phyloP scores from a whole-genome alignment of 2,329 filamentous ascomycete species.

The Ramularia endophylla region DNA sequence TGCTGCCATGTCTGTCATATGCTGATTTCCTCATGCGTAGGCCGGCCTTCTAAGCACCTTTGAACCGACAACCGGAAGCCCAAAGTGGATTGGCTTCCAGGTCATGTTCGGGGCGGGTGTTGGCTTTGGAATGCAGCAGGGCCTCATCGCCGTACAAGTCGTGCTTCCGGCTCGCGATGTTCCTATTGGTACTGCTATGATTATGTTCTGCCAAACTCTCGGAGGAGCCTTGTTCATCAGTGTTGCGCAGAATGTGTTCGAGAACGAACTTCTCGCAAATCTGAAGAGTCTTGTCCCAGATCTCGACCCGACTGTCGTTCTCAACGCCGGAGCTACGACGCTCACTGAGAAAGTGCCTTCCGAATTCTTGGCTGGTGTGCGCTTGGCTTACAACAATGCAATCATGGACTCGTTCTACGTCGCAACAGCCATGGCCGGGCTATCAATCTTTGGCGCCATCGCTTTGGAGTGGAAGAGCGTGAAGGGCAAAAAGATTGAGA shows the following conservation, averaged over 20 bases:
- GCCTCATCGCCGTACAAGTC: slow-evolving; percentile 42
- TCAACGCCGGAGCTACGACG: slow-evolving; percentile 51
- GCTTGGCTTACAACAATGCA: slow-evolving; percentile 58
- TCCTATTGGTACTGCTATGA: slow-evolving; percentile 43
- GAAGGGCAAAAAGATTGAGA: slow-evolving; percentile 46
- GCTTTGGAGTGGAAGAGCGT: slow-evolving; percentile 61
- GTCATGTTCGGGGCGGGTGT: slow-evolving; percentile 35
- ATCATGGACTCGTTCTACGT: slow-evolving; percentile 57
- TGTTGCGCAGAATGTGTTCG: slow-evolving; percentile 47
- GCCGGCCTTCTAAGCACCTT: slow-evolving; percentile 42
- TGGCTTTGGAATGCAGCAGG: slow-evolving; percentile 45
- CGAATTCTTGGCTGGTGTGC: slow-evolving; percentile 48
- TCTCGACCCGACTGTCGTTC: slow-evolving; percentile 38
- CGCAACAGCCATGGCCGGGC: slow-evolving; percentile 47
- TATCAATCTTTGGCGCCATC: slow-evolving; percentile 51
- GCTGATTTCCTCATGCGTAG: too few species aligned
- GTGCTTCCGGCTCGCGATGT: slow-evolving; percentile 39
- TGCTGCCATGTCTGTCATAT: too few species aligned
- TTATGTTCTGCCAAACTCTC: slow-evolving; percentile 45
- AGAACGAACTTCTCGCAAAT: slow-evolving; percentile 43
- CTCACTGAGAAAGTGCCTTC: slow-evolving; percentile 49
- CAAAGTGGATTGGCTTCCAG: slow-evolving; percentile 37
- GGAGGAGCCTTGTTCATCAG: slow-evolving; percentile 46
- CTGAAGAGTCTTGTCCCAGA: slow-evolving; percentile 34
- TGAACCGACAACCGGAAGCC: slow-evolving; percentile 31